A percentile compares a stretch with the other conserved stretches of the same genome.
phyloP scores from a whole-genome alignment of 2,329 filamentous ascomycete genomes.

The Mollisia scopiformis region DNA sequence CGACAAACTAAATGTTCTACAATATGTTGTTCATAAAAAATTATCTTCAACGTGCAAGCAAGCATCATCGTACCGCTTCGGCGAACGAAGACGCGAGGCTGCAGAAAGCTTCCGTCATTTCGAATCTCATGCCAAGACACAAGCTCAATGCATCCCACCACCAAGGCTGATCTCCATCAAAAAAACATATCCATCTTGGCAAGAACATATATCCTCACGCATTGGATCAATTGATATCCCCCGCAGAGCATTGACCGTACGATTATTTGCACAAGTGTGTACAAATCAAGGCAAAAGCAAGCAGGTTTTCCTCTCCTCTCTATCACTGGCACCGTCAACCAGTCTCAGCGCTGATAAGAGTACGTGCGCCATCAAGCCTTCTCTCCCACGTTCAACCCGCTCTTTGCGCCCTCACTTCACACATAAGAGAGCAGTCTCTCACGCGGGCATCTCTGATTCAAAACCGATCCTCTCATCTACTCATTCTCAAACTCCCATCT shows the following conservation, averaged over 20 bases:
- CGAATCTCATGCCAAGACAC: constrained; percentile 11
- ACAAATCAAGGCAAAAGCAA: constrained; percentile 3
- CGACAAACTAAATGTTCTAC: neutral
- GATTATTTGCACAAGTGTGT: neutral
- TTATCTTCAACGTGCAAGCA: neutral
- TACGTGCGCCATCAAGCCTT: constrained; percentile 16
- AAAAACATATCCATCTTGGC: neutral
- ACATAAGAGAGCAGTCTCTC: neutral
- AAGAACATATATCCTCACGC: neutral
- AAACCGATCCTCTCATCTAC: neutral
- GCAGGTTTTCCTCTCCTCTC: neutral
- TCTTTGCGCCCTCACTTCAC: neutral
- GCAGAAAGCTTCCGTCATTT: constrained; percentile 16
- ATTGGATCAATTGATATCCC: neutral
- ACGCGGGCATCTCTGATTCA: neutral
- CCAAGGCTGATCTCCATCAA: neutral
- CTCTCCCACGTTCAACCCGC: constrained; percentile 1
- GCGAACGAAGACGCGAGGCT: constrained; percentile 11
- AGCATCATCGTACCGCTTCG: too few relatives aligned
- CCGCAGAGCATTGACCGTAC: neutral
- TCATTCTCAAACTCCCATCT: neutral
- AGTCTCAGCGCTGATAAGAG: constrained; percentile 17
- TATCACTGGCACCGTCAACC: too few relatives aligned
- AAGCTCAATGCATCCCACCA: constrained; percentile 1
- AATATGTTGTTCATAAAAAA: neutral